phyloP scores from a whole-genome alignment of 208 protist species.

The Angomonas ambiguus region DNA sequence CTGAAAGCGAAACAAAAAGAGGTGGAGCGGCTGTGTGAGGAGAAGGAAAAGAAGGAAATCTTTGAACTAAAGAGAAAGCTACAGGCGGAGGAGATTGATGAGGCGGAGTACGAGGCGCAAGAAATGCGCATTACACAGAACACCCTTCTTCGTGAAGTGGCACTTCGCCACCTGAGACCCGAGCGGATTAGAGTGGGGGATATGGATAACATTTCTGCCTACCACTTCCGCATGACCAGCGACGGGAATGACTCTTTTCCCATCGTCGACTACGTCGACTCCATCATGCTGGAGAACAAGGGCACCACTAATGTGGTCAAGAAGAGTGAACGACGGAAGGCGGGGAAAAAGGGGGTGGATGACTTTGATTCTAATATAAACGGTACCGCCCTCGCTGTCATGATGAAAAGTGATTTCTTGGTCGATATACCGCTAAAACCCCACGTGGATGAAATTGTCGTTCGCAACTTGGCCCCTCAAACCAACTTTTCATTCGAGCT shows the following conservation, averaged over 20 bases:
- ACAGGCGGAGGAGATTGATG: constrained; percentile 68
- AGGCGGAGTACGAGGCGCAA: constrained; percentile 32
- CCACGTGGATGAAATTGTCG: constrained; percentile 3
- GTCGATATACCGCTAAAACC: neutral
- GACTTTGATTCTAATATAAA: constrained; percentile 1
- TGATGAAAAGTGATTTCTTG: neutral
- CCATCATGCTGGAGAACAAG: constrained; percentile 17
- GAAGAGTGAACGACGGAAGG: neutral
- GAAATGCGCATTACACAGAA: constrained; percentile 69
- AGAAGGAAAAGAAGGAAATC: constrained; percentile 73
- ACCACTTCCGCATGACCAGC: constrained; percentile 41
- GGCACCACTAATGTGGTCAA: neutral
- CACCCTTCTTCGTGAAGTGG: constrained; percentile 54
- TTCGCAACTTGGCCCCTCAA: neutral
- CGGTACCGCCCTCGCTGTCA: neutral
- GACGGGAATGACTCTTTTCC: constrained; percentile 35
- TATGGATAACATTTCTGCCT: constrained; percentile 43
- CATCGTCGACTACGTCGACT: constrained; percentile 29
- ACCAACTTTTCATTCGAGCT: constrained; percentile 1
- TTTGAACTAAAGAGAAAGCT: constrained; percentile 77
- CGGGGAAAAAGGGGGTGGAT: constrained; percentile 3
- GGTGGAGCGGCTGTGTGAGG: constrained; percentile 64
- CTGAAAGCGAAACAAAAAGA: constrained; percentile 41
- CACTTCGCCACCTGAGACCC: constrained; percentile 56
- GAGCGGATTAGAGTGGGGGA: constrained; percentile 67